Percentiles rank a stretch among this genome's conserved stretches.
These are phyloP conservation scores for Didymella lethalis DNA, from an alignment of 2,329 filamentous ascomycete genomes.

Conservation along the genomic window DNA sequence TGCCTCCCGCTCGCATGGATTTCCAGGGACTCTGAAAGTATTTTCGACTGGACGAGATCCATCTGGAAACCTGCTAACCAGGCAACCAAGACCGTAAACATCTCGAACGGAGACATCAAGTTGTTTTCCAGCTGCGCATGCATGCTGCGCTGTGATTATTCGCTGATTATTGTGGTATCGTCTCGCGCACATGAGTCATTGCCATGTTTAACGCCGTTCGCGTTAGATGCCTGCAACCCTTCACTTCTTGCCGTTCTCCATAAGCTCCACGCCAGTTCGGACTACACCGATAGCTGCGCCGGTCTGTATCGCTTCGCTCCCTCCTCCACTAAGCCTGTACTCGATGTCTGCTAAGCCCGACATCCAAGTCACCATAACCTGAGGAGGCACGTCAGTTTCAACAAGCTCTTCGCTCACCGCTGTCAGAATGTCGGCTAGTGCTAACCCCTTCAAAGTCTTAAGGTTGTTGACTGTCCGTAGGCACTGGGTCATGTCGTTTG, in stretches of 20 bases:
- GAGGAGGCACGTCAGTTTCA: constrained; percentile 81
- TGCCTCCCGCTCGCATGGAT: background rate
- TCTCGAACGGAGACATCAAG: background rate
- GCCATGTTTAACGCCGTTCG: constrained; percentile 12
- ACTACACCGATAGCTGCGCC: constrained; percentile 91
- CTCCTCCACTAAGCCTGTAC: constrained; percentile 86
- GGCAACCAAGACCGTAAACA: background rate
- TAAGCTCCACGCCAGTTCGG: constrained; percentile 81
- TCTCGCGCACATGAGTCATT: constrained; percentile 1
- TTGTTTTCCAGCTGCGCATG: background rate
- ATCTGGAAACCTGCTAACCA: background rate
- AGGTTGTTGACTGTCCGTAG: constrained; percentile 86
- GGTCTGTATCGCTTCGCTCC: constrained; percentile 87
- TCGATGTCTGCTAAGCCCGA: constrained; percentile 92
- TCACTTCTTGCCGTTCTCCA: constrained; percentile 43
- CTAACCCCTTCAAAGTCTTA: constrained; percentile 84
- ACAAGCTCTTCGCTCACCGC: constrained; percentile 82
- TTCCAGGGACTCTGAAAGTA: background rate
- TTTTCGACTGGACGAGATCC: background rate
- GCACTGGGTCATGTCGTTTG: constrained; percentile 87
- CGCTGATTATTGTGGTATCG: constrained; percentile 13
- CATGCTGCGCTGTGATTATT: constrained; percentile 9
- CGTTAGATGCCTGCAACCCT: background rate
- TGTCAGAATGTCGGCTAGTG: constrained; percentile 92
- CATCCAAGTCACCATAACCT: constrained; percentile 90